Percentiles rank a stretch among this genome's conserved stretches.
Evolutionary conservation across 202 grass and related monocot species (phyloP).

Genomic region (Digitaria exilis): DNA sequence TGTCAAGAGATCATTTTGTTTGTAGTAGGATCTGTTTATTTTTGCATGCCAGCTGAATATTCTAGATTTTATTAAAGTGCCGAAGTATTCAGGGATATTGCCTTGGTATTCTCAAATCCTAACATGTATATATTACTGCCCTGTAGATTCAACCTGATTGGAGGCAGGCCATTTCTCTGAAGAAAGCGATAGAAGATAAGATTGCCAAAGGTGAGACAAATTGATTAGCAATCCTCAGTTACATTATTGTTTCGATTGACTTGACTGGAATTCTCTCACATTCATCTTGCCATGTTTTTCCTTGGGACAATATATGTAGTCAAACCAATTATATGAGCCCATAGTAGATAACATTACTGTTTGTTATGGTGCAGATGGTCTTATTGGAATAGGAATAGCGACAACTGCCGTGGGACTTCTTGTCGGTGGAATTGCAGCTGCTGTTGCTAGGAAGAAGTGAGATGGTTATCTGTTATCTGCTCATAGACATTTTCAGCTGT

Average conservation of each 20-base stretch:
- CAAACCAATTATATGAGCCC: background rate
- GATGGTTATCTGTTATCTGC: background rate
- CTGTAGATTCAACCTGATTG: constrained; percentile 92
- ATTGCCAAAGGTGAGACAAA: constrained; percentile 86
- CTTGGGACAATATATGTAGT: background rate
- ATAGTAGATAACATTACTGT: background rate
- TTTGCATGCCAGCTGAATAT: background rate
- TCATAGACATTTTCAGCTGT: background rate
- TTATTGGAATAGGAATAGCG: constrained; percentile 89
- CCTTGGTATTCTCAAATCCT: background rate
- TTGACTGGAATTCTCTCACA: constrained; percentile 14
- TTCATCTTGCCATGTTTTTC: background rate
- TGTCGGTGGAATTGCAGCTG: constrained; percentile 78
- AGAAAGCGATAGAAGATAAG: constrained; percentile 89
- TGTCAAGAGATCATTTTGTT: background rate
- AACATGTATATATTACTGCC: background rate
- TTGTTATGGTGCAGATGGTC: constrained; percentile 59
- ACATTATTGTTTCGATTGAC: background rate
- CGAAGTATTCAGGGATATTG: background rate
- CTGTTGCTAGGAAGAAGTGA: constrained; percentile 75
- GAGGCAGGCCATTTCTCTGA: constrained; percentile 82
- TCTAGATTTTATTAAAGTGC: background rate
- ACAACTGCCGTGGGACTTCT: constrained; percentile 75
- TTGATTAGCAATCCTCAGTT: background rate
- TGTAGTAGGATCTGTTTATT: background rate